Percentiles rank a stretch among this genome's conserved stretches.
Evolutionary conservation across 345 rosid genomes (phyloP).

Genomic region (Punica granatum): DNA sequence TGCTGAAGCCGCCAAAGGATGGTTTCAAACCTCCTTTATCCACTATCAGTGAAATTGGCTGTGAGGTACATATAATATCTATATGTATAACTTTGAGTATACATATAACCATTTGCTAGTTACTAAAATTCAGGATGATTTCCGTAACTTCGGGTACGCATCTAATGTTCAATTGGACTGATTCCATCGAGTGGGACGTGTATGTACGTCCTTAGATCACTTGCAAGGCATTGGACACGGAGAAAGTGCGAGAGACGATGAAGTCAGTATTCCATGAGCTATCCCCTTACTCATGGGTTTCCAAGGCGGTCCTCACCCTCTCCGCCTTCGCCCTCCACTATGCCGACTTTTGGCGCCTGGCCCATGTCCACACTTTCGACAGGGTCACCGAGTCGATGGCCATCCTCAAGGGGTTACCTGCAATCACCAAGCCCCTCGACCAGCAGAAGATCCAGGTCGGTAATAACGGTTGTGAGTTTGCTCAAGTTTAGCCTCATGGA

Average conservation of each 20-base stretch:
- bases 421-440: conserved; percentile 9
- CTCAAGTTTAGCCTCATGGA: too few species aligned
- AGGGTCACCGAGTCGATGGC: conserved; percentile 7
- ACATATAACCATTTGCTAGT: too few species aligned
- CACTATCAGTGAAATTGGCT: conserved; percentile 10
- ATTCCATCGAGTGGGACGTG: too few species aligned
- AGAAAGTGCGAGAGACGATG: conserved; percentile 4
- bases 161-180: too few species aligned
- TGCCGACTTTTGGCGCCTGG: conserved; percentile 13
- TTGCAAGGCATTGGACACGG: conserved; percentile 12
- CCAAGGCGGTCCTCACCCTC: conserved; percentile 12
- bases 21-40: conserved; percentile 5
- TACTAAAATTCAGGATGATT: too few species aligned
- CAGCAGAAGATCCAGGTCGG: conserved; percentile 8
- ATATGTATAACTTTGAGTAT: too few species aligned
- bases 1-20: background rate
- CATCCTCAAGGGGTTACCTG: conserved; percentile 12
- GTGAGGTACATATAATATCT: conserved; percentile 12
- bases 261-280: conserved; percentile 7
- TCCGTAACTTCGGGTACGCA: too few species aligned
- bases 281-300: conserved; percentile 10
- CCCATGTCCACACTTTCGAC: conserved; percentile 7
- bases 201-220: too few species aligned
- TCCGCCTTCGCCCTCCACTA: conserved; percentile 14
- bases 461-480: too few species aligned